These are phyloP conservation scores for Cyberlindnera maritima DNA, from an alignment of 805 yeast genomes.

Conservation along the genomic window DNA sequence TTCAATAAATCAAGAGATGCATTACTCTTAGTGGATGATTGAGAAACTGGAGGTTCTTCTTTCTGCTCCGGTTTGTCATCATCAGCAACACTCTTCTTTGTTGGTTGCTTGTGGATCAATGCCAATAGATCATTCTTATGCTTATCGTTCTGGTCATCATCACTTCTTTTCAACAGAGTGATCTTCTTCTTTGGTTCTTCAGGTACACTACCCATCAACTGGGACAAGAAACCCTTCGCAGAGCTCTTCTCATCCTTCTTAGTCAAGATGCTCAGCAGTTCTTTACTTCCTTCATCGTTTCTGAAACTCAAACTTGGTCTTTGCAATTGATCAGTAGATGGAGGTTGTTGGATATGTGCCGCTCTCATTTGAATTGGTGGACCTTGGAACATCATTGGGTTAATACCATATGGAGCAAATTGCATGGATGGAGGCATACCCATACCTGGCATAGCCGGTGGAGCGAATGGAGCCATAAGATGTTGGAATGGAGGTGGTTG, in stretches of 20 bases:
- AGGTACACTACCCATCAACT: constrained; percentile 8
- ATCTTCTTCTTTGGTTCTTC: constrained; percentile 4
- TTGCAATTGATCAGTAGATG: constrained; percentile 38
- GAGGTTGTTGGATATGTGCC: constrained; percentile 28
- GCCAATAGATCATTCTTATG: constrained; percentile 23
- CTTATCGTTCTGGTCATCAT: constrained; percentile 3
- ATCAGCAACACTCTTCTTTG: constrained; percentile 4
- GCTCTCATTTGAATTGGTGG: constrained; percentile 16
- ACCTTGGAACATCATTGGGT: constrained; percentile 13
- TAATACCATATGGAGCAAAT: constrained; percentile 8
- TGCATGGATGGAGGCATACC: constrained; percentile 8
- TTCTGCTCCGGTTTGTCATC: not conserved
- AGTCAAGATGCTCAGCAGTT: constrained; percentile 42
- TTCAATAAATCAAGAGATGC: constrained; percentile 1
- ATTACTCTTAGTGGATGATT: not conserved
- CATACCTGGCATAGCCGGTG: constrained; percentile 12
- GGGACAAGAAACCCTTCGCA: constrained; percentile 18
- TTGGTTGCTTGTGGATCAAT: constrained; percentile 19
- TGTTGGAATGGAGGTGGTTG: constrained; percentile 23
- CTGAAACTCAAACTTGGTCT: constrained; percentile 34
- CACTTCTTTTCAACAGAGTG: constrained; percentile 7
- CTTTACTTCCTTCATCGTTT: constrained; percentile 37
- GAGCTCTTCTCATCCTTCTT: constrained; percentile 22
- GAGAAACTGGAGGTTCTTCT: constrained; percentile 6
- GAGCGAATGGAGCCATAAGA: constrained; percentile 23